A percentile compares a stretch with the other conserved stretches of the same genome.
These are phyloP conservation scores for Flaveria floridana DNA, from an alignment of 140 eudicot species.

Conservation along the genomic window DNA sequence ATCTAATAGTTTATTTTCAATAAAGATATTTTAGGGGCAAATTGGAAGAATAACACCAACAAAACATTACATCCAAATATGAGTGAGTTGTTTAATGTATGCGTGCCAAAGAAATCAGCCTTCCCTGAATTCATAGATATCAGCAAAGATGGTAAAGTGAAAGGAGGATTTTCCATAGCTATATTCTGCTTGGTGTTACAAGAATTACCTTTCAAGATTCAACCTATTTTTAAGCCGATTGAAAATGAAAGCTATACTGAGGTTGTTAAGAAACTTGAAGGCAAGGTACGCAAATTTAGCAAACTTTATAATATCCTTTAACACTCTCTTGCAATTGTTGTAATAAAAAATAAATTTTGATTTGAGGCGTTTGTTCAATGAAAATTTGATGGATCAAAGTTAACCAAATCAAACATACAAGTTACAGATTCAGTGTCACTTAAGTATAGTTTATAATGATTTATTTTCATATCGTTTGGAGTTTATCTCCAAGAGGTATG, in stretches of 20 bases:
- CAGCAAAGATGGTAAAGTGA: not conserved
- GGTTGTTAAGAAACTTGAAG: conserved; percentile 3
- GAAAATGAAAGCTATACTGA: not conserved
- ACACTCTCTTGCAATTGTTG: too few species aligned
- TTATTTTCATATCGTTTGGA: too few species aligned
- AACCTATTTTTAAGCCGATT: not conserved
- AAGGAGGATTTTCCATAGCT: conserved; percentile 30
- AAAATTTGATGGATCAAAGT: too few species aligned
- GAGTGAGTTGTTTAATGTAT: not conserved
- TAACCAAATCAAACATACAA: too few species aligned
- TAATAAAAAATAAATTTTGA: too few species aligned
- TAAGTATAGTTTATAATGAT: too few species aligned
- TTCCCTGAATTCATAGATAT: conserved; percentile 26
- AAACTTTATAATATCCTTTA: too few species aligned
- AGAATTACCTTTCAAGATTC: conserved; percentile 28
- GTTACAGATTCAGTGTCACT: too few species aligned
- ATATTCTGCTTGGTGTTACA: conserved; percentile 22
- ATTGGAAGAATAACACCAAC: conserved; percentile 11
- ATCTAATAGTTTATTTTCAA: not conserved
- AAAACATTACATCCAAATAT: not conserved
- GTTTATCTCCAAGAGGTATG: too few species aligned
- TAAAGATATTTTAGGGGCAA: conserved; percentile 4
- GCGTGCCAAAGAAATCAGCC: conserved; percentile 10
- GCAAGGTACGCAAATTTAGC: not conserved
- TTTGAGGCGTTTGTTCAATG: too few species aligned